Evolutionary conservation across 1,139 yeast genomes (phyloP).

Genomic region (Yamadazyma spencermartinsiae): DNA sequence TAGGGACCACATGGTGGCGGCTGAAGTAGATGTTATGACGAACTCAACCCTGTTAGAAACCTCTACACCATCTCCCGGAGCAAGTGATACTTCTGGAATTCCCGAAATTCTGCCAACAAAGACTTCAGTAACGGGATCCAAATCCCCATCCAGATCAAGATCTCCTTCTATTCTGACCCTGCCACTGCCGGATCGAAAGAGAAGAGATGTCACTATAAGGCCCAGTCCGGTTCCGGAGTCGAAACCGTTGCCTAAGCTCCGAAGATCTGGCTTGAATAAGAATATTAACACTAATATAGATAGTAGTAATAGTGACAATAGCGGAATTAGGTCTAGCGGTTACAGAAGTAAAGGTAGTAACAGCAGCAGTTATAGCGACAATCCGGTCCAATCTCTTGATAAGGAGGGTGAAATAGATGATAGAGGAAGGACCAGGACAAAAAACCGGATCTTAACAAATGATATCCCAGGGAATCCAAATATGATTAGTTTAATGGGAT

Average conservation of each 20-base stretch:
- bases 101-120: too few species aligned
- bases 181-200: conserved; percentile 11
- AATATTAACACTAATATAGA: too few species aligned
- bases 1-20: neutral
- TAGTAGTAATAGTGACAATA: too few species aligned
- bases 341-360: too few species aligned
- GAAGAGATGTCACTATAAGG: conserved; percentile 10
- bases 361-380: too few species aligned
- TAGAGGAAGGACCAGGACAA: conserved; percentile 29
- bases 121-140: neutral
- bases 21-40: neutral
- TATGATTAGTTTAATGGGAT: conserved; percentile 60
- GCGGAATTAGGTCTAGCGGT: too few species aligned
- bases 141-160: conserved; percentile 6
- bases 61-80: too few species aligned
- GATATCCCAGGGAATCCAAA: conserved; percentile 14
- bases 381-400: too few species aligned
- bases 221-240: neutral
- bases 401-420: conserved; percentile 12
- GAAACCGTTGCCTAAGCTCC: conserved; percentile 1
- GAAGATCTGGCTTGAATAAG: too few species aligned
- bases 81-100: too few species aligned
- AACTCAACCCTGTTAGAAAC: neutral
- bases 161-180: conserved; percentile 2
- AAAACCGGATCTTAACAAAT: conserved; percentile 13